A percentile compares a stretch with the other conserved stretches of the same genome.
These are phyloP conservation scores for Neurospora sp. DNA, from an alignment of 495 filamentous ascomycete species.

Conservation along the genomic window DNA sequence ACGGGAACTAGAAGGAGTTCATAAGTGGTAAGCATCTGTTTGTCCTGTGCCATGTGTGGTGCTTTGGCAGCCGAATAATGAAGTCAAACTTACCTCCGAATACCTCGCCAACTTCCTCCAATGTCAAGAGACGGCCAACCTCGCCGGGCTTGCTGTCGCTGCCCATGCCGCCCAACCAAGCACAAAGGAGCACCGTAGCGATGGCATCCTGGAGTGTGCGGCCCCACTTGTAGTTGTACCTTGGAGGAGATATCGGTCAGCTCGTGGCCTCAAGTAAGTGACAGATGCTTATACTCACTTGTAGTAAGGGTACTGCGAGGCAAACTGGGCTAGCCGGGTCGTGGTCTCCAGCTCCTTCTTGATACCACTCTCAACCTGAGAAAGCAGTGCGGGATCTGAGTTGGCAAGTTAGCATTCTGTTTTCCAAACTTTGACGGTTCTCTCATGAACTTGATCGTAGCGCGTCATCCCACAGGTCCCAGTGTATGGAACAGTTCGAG, in stretches of 20 bases:
- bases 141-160: slow-evolving; percentile 28
- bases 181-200: slow-evolving; percentile 58
- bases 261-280: not conserved
- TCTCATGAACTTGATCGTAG: not conserved
- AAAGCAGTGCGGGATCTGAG: slow-evolving; percentile 29
- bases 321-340: slow-evolving; percentile 52
- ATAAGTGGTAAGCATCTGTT: not conserved
- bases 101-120: slow-evolving; percentile 75
- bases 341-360: slow-evolving; percentile 46
- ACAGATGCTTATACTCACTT: slow-evolving; percentile 40
- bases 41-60: not conserved
- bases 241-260: slow-evolving; percentile 9
- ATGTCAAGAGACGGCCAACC: slow-evolving; percentile 61
- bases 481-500: not conserved
- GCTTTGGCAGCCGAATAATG: not conserved
- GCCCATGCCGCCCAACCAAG: slow-evolving; percentile 61
- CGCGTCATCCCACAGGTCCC: not conserved
- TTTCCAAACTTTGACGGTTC: not conserved
- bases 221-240: slow-evolving; percentile 76
- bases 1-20: slow-evolving; percentile 61
- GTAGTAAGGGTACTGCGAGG: slow-evolving; percentile 86
- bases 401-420: not conserved
- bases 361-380: slow-evolving; percentile 47
- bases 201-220: slow-evolving; percentile 77
- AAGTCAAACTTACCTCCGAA: slow-evolving; percentile 50